Evolutionary conservation across 2,329 filamentous ascomycete species (phyloP).

Genomic region (Huntiella decipiens): DNA sequence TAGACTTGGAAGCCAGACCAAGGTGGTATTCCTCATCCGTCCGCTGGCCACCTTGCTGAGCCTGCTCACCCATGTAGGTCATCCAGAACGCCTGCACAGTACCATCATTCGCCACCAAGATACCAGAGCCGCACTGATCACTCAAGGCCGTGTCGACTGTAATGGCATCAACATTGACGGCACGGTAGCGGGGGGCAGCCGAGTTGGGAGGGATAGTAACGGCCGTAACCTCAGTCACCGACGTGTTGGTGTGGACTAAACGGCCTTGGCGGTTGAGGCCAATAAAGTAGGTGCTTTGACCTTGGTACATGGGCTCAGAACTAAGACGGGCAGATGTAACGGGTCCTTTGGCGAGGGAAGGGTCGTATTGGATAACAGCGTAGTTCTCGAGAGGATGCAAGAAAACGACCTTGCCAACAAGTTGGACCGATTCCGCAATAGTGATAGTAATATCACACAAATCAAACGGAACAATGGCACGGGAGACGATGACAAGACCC

Average conservation of each 20-base stretch:
- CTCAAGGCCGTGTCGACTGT: conserved; percentile 89
- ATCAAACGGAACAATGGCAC: conserved; percentile 89
- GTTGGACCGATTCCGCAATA: conserved; percentile 88
- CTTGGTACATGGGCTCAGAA: conserved; percentile 68
- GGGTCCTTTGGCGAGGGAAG: conserved; percentile 77
- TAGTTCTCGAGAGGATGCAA: conserved; percentile 95
- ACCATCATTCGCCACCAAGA: conserved; percentile 73
- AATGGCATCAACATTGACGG: conserved; percentile 90
- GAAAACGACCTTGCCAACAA: conserved; percentile 87
- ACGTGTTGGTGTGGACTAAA: conserved; percentile 83
- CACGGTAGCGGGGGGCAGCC: conserved; percentile 77
- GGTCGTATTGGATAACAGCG: conserved; percentile 86
- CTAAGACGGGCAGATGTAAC: conserved; percentile 78
- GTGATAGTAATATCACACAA: conserved; percentile 92
- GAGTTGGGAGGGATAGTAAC: conserved; percentile 91
- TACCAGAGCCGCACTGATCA: conserved; percentile 82
- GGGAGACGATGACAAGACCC: conserved; percentile 80
- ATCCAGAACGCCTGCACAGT: conserved; percentile 92
- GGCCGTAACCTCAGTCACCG: conserved; percentile 90
- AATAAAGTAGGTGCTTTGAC: conserved; percentile 85
- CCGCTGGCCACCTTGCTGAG: conserved; percentile 39
- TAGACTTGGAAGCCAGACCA: conserved; percentile 69
- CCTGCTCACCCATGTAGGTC: conserved; percentile 85
- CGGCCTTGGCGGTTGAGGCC: conserved; percentile 95
- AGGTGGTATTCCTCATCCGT: conserved; percentile 95